Percentiles rank a stretch among this genome's conserved stretches.
phyloP scores from a whole-genome alignment of 495 filamentous ascomycete species.

The Chaetomium cochliodes region DNA sequence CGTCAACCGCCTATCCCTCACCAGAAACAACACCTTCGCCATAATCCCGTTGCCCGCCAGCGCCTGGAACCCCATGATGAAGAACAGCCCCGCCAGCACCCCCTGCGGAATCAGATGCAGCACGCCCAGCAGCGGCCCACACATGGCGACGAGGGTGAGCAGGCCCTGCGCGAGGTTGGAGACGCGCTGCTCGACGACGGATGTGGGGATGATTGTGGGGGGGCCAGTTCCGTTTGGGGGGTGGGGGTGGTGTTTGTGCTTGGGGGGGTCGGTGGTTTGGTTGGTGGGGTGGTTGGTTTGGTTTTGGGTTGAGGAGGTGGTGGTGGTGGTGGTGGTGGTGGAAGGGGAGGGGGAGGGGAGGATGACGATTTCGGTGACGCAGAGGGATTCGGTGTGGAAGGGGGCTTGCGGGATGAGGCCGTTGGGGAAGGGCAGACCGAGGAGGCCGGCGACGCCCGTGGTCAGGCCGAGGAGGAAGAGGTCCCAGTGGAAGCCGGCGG shows the following conservation, averaged over 20 bases:
- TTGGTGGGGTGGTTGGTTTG: slow-evolving; percentile 33
- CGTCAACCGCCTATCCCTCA: slow-evolving; percentile 64
- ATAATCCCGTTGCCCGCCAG: slow-evolving; percentile 81
- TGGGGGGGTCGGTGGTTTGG: slow-evolving; percentile 48
- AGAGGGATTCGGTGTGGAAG: slow-evolving; percentile 84
- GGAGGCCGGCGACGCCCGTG: slow-evolving; percentile 75
- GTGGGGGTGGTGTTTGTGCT: too few species aligned
- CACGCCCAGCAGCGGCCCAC: slow-evolving; percentile 76
- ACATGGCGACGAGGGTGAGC: slow-evolving; percentile 82
- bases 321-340: neutral
- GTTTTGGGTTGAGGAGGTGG: neutral
- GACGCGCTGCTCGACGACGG: slow-evolving; percentile 87
- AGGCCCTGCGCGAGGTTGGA: slow-evolving; percentile 85
- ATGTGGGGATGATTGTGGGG: slow-evolving; percentile 58
- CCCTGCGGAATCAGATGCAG: slow-evolving; percentile 83
- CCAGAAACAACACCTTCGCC: slow-evolving; percentile 72
- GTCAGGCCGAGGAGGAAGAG: slow-evolving; percentile 88
- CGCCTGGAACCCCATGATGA: slow-evolving; percentile 89
- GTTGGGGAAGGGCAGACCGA: slow-evolving; percentile 89
- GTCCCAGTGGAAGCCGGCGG: slow-evolving; percentile 96
- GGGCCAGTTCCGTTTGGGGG: too few species aligned
- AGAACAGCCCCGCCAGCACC: slow-evolving; percentile 88
- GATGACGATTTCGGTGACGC: slow-evolving; percentile 64
- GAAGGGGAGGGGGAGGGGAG: neutral
- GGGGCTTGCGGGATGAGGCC: slow-evolving; percentile 92